Conservation (phyloP, 164 flowering plant species). For the Sextonia rubra region DNA sequence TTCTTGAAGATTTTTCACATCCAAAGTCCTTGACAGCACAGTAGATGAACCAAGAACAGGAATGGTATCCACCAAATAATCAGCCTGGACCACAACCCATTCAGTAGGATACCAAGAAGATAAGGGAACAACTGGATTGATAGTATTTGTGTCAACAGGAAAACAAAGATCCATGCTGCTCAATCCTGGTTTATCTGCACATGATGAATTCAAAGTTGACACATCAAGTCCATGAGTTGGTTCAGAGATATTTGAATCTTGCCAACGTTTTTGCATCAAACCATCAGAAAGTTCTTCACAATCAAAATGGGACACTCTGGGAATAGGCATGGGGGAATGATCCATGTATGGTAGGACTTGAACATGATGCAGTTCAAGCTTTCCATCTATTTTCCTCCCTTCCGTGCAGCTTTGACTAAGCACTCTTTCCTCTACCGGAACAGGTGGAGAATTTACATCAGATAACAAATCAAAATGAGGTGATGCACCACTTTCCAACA, state of each 20-base stretch:
- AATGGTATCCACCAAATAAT: slow-evolving; percentile 9
- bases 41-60: slow-evolving; percentile 12
- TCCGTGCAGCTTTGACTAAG: slow-evolving; percentile 21
- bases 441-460: slow-evolving; percentile 32
- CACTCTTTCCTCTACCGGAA: slow-evolving; percentile 23
- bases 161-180: slow-evolving; percentile 1
- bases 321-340: slow-evolving; percentile 23
- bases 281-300: slow-evolving; percentile 16
- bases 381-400: slow-evolving; percentile 17
- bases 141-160: slow-evolving; percentile 9
- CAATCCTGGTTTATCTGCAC: slow-evolving; percentile 3
- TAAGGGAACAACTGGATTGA: slow-evolving; percentile 11
- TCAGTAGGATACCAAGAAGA: slow-evolving; percentile 25
- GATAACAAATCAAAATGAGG: slow-evolving; percentile 67
- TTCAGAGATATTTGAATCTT: slow-evolving; percentile 1
- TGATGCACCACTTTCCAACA: slow-evolving; percentile 76
- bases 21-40: slow-evolving; percentile 10
- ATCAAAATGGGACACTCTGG: slow-evolving; percentile 13
- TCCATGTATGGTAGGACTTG: slow-evolving; percentile 19
- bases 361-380: slow-evolving; percentile 8
- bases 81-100: slow-evolving; percentile 16
- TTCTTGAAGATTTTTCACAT: slow-evolving; percentile 20
- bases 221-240: neutral
- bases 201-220: slow-evolving; percentile 3
- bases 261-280: slow-evolving; percentile 13